These are phyloP conservation scores for Fomitopsis serialis DNA, from an alignment of 768 basidiomycete species.

Conservation along the genomic window DNA sequence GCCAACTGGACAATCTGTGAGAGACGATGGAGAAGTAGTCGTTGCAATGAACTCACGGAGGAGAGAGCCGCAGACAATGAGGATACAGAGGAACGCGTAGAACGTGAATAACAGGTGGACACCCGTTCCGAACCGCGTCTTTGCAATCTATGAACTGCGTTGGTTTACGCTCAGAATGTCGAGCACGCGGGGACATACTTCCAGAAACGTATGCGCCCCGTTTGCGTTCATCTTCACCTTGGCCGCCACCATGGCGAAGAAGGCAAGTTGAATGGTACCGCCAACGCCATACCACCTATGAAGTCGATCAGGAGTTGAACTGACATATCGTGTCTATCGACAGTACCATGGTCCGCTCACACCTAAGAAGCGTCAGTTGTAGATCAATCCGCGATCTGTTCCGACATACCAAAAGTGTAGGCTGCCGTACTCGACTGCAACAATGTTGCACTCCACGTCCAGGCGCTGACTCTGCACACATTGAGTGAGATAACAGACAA, in stretches of 20 bases:
- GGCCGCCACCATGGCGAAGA: conserved; percentile 49
- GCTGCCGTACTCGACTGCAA: conserved; percentile 50
- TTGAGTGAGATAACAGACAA: background rate
- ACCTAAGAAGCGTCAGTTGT: conserved; percentile 17
- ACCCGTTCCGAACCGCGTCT: conserved; percentile 40
- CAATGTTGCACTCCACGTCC: conserved; percentile 55
- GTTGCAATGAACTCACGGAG: conserved; percentile 44
- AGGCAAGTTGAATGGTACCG: conserved; percentile 46
- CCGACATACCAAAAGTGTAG: conserved; percentile 37
- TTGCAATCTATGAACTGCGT: conserved; percentile 35
- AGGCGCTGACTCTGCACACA: conserved; percentile 39
- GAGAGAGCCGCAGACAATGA: conserved; percentile 46
- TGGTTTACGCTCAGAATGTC: background rate
- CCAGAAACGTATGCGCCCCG: conserved; percentile 51
- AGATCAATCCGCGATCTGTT: background rate
- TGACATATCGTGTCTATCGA: background rate
- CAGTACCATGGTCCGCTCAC: conserved; percentile 45
- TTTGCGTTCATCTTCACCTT: conserved; percentile 59
- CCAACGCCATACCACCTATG: conserved; percentile 46
- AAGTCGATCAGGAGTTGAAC: background rate
- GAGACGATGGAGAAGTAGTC: no score
- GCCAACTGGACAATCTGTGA: conserved; percentile 20
- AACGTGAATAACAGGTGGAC: conserved; percentile 47
- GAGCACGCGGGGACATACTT: conserved; percentile 23
- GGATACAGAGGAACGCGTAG: conserved; percentile 45